Percentiles rank a stretch among this genome's conserved stretches.
Conservation (phyloP, 2,329 filamentous ascomycete species). For the Trichoderma lentiforme region DNA sequence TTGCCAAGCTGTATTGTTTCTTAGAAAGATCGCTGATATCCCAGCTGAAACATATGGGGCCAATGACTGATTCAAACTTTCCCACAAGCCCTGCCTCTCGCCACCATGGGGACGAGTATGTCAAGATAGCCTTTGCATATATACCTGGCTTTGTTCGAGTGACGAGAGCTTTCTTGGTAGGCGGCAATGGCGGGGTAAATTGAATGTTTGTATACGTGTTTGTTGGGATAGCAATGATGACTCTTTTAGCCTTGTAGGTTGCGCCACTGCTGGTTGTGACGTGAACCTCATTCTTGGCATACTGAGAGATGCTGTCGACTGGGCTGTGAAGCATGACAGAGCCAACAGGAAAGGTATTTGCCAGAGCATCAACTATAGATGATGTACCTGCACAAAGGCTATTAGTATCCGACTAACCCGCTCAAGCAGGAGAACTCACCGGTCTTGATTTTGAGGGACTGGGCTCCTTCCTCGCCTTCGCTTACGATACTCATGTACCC, state of each 20-base stretch:
- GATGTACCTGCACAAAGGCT: neutral
- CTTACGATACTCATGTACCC: neutral
- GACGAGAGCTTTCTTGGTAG: slow-evolving; percentile 26
- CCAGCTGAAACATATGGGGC: slow-evolving; percentile 29
- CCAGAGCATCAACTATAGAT: neutral
- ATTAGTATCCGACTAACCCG: neutral
- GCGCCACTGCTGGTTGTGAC: slow-evolving; percentile 20
- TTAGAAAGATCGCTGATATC: slow-evolving; percentile 23
- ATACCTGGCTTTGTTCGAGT: slow-evolving; percentile 32
- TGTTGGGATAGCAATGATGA: slow-evolving; percentile 28
- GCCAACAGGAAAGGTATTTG: slow-evolving; percentile 3
- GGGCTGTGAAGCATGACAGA: slow-evolving; percentile 22
- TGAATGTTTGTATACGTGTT: neutral
- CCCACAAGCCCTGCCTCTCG: slow-evolving; percentile 38
- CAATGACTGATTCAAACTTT: slow-evolving; percentile 35
- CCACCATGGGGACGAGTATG: slow-evolving; percentile 48
- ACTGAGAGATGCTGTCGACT: slow-evolving; percentile 18
- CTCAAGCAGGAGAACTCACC: neutral
- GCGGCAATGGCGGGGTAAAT: slow-evolving; percentile 26
- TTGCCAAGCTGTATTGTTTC: neutral
- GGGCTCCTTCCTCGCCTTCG: neutral
- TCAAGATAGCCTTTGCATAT: slow-evolving; percentile 38
- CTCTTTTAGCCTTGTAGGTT: slow-evolving; percentile 23
- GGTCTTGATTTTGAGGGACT: neutral
- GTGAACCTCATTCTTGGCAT: neutral